These are phyloP conservation scores for Urostyla sp. DNA, from an alignment of 73 alveolate species.

Conservation along the genomic window DNA sequence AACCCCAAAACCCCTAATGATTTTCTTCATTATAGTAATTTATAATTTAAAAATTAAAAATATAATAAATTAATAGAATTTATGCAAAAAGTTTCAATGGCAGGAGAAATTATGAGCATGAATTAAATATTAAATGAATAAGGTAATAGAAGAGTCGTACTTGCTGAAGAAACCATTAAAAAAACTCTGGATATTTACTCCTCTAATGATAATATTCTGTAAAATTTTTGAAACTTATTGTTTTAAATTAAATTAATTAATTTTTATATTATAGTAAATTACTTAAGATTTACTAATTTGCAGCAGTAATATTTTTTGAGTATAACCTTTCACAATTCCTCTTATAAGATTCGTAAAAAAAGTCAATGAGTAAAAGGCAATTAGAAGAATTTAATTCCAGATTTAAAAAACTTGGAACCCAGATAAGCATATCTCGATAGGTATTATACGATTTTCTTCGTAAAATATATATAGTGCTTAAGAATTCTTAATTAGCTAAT, in stretches of 20 bases:
- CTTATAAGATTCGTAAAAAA: not conserved
- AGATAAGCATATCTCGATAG: not conserved
- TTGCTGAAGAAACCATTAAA: too few species aligned
- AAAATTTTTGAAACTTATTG: not conserved
- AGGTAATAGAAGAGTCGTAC: too few species aligned
- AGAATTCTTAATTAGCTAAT: not conserved
- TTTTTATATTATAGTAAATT: not conserved
- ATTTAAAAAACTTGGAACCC: constrained; percentile 15
- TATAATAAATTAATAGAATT: too few species aligned
- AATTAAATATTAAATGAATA: too few species aligned
- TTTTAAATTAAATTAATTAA: too few species aligned
- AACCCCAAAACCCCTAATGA: too few species aligned
- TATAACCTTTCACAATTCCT: not conserved
- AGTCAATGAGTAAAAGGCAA: not conserved
- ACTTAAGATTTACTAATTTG: constrained; percentile 12
- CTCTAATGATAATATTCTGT: not conserved
- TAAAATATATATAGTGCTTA: constrained; percentile 2
- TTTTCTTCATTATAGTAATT: too few species aligned
- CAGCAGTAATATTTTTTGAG: constrained; percentile 1
- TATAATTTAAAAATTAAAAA: too few species aligned
- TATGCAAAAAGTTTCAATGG: too few species aligned
- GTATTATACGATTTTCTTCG: not conserved
- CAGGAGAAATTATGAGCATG: too few species aligned
- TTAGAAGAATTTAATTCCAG: not conserved
- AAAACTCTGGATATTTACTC: constrained; percentile 1